These are phyloP conservation scores for Kregervanrija fluxuum DNA, from an alignment of 805 yeast genomes.

Conservation along the genomic window DNA sequence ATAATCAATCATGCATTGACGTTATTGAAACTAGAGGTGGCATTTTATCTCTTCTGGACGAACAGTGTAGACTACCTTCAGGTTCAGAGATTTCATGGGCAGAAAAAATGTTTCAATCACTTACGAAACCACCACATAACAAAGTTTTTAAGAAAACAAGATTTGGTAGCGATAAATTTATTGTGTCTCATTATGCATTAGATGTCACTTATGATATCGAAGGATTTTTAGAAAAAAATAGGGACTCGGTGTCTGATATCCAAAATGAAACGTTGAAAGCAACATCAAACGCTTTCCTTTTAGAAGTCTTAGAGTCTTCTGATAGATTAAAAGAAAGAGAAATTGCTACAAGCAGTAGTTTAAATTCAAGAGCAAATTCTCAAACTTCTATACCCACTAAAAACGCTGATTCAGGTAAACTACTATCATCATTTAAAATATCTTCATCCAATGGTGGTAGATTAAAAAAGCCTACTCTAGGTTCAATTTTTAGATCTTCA, in stretches of 20 bases:
- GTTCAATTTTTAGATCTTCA: slow-evolving; percentile 87
- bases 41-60: slow-evolving; percentile 80
- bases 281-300: slow-evolving; percentile 61
- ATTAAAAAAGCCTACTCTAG: slow-evolving; percentile 82
- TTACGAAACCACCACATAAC: slow-evolving; percentile 69
- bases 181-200: slow-evolving; percentile 89
- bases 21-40: slow-evolving; percentile 86
- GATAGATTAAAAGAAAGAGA: slow-evolving; percentile 43
- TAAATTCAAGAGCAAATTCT: no score
- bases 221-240: slow-evolving; percentile 92
- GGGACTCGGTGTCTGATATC: slow-evolving; percentile 96
- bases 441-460: slow-evolving; percentile 14
- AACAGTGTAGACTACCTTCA: slow-evolving; percentile 89
- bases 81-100: slow-evolving; percentile 92
- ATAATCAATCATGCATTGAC: slow-evolving; percentile 93
- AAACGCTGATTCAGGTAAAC: no score
- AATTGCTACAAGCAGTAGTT: slow-evolving; percentile 10
- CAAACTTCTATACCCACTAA: no score
- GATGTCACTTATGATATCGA: slow-evolving; percentile 89
- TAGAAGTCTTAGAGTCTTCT: slow-evolving; percentile 54
- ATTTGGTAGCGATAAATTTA: slow-evolving; percentile 84
- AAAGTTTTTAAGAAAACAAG: slow-evolving; percentile 89
- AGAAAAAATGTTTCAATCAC: slow-evolving; percentile 78
- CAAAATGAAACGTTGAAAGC: slow-evolving; percentile 75
- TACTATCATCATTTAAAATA: no score